Base-by-base conservation (phyloP, 257 asterid genomes). In the Fraxinus cuspidata region DNA sequence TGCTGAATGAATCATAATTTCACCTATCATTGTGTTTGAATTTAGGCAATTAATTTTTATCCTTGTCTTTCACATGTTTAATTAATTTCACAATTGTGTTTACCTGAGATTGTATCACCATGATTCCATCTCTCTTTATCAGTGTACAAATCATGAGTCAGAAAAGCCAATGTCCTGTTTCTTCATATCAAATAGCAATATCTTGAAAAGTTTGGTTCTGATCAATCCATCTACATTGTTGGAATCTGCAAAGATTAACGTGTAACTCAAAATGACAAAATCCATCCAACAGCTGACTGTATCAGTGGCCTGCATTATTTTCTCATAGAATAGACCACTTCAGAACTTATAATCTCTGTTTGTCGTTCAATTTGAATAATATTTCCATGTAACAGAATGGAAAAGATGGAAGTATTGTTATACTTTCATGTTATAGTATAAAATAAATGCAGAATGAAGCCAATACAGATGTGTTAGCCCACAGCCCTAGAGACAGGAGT, bases 41-140 rank as follows among this genome's bases (percentile, higher is more conserved):
- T 53, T 18, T 29, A 34, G 38, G 6, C 34, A 3, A 27, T 78
- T 72, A 31, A 47, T 15, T 19, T 42, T 27, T 11, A 23, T 25
- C 68, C 68, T 60, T 60, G 68, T 60, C 68, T 56, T 56, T 21
- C 66, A 21, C 66, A 10, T n/a, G 66, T 58, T 58, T n/a, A 21
- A 58, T 0, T 7, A 23, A 29, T 7, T n/a, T 58, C 16, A 23
- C 66, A 21, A 58, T 42, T 63, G 63, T 19, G 51, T 25, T 63
- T 47, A 72, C 58, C 77, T 19, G 38, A 72, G 72, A 58, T 38
- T 58, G 13, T 40, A 71, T 38, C 32, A 28, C 9, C 31, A 7
- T 28, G 53, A 60, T 56, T 34, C 64, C 44, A 66, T 21, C 66
- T 58, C 28, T 58, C 66, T 28, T 32, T 8, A 4, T 47, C 68